phyloP scores from a whole-genome alignment of 495 filamentous ascomycete species.

The Achaetomiella virescens region DNA sequence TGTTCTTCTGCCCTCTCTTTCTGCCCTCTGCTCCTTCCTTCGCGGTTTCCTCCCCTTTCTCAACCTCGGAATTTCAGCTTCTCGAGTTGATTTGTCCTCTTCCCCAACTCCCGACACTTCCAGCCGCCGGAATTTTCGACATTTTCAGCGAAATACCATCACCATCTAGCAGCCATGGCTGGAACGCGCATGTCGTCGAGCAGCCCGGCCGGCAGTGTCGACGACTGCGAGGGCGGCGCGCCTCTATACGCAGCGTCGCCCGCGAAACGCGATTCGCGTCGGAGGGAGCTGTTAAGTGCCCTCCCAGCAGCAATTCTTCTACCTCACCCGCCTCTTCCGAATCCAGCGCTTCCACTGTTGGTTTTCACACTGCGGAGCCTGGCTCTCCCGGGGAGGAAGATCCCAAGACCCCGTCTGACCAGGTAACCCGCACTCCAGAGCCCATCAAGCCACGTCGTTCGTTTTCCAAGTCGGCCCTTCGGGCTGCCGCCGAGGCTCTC shows the following conservation, averaged over 20 bases:
- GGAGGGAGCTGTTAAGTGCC: background rate
- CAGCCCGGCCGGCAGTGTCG: background rate
- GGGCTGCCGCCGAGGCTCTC: background rate
- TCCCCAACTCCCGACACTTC: background rate
- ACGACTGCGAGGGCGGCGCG: background rate
- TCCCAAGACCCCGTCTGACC: background rate
- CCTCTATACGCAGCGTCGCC: conserved; percentile 2
- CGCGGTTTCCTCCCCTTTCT: background rate
- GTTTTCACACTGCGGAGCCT: background rate
- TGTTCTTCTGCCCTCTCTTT: background rate
- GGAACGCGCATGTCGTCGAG: background rate
- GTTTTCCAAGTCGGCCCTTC: conserved; percentile 1
- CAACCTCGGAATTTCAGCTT: background rate
- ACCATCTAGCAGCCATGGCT: background rate
- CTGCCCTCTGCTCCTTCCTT: background rate
- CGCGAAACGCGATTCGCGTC: background rate
- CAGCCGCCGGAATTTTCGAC: background rate
- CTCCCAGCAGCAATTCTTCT: background rate
- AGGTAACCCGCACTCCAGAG: background rate
- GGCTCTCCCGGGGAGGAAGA: background rate
- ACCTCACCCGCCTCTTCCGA: background rate
- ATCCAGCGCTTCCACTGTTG: background rate
- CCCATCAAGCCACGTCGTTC: background rate
- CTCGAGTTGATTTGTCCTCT: background rate
- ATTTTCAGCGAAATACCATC: background rate